Base-by-base conservation (phyloP, 2,329 filamentous ascomycete genomes). In the Aspergillus sclerotialis region DNA sequence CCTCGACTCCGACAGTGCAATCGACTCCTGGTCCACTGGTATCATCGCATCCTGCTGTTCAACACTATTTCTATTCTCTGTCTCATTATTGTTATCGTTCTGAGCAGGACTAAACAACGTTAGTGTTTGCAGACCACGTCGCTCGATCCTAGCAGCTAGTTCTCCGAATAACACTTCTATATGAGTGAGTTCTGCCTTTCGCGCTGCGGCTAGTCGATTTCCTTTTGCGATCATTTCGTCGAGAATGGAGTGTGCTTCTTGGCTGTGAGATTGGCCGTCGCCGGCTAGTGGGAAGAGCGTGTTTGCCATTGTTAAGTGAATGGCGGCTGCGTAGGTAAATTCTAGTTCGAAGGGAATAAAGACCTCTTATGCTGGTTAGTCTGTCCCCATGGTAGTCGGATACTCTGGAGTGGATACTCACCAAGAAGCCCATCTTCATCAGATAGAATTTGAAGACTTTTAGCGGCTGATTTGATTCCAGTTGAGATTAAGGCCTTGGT, bases 391-490 rank as follows among this genome's bases (percentile, higher is more conserved):
- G 2, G 12, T 10, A 5, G 13, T 28, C 10, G 2, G 11, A n/a
- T 2, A n/a, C 15, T 1, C 15, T 4, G 4, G 6, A 15, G 16
- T 13, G n/a, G 15, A 13, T 21, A 28, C 51, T 13, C 45, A 65
- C 63, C 62, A 0, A 65, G 49, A 0, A 62, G 43, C 10, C 56
- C 52, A 4, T 62, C 52, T 14, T 63, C 60, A 11, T 52, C 51
- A 0, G 51, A 52, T 1, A 67, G 35, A 1, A 67, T 64, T 26
- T 64, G 58, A 0, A 67, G 43, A 0, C 58, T 61, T 30, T 66
- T 67, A 3, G 50, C 45, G 0, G 64, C 63, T 0, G 63, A 67
- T 21, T 66, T 65, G 13, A 66, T 65, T 4, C 64, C 60, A 0
- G 57, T 63, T 0, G 55, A 58, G 6, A 67, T 63, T 0, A 67